Base-by-base conservation (phyloP, 2,329 filamentous ascomycete species). In the Arthroderma sp. region DNA sequence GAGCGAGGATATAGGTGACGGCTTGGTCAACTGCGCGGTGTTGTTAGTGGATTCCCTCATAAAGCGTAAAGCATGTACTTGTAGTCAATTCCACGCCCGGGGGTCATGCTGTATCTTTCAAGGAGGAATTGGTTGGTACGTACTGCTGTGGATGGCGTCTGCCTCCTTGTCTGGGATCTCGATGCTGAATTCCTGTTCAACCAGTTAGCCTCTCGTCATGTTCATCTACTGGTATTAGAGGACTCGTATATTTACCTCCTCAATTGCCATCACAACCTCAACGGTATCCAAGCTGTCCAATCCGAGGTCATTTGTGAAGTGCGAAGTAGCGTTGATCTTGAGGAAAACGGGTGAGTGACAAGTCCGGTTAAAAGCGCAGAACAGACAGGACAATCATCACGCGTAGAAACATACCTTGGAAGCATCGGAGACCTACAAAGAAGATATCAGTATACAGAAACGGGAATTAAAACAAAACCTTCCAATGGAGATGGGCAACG, bases 231-330 rank as follows among this genome's bases (percentile, higher is more conserved):
- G 15, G 15, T 22, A 22, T 22, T 22, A 22, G 3, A 22, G 15
- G 15, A n/a, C 3, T 11, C 1, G 11, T 34, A 32, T 49, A 47
- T 52, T 53, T 69, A 87, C 83, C 81, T 98, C 91, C 78, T 98
- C 91, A 70, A 98, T 96, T 55, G 91, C 91, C 91, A 98, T 98
- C 59, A 98, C 91, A 55, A 98, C 91, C 76, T 98, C 91, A 52
- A 98, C 91, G 52, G 91, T 95, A 68, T 98, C 91, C 67, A 98
- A 78, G 71, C 84, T 93, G 74, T 98, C 91, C 60, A 98, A 75
- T 54, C 88, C 91, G 52, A 98, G 83, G 70, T 98, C 89, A 67
- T 95, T 96, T 63, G 86, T 77, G 71, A 98, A 98, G 77, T 96
- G 88, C 48, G 89, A 82, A 44, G 72, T 74, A 52, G 78, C 70